These are phyloP conservation scores for Dendrothele bispora DNA, from an alignment of 768 basidiomycete genomes.

Conservation along the genomic window DNA sequence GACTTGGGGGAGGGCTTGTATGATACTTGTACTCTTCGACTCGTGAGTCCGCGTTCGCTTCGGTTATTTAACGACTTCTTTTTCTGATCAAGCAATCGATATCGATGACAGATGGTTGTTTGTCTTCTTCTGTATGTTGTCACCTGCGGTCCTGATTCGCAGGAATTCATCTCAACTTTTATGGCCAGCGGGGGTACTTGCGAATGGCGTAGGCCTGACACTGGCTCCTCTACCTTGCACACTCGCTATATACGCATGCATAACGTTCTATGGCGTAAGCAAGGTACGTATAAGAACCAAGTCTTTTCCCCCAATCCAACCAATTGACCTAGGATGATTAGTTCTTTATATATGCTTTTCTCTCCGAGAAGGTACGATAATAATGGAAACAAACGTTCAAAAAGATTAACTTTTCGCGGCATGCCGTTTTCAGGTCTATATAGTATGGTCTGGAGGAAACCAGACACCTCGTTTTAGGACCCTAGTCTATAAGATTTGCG, in stretches of 20 bases:
- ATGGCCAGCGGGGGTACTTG: conserved; percentile 5
- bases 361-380: conserved; percentile 6
- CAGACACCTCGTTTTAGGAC: conserved; percentile 3
- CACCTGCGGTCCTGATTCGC: not conserved
- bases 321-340: not conserved
- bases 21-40: conserved; percentile 5
- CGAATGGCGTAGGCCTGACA: conserved; percentile 1
- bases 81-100: not conserved
- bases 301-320: not conserved
- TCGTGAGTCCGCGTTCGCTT: conserved; percentile 1
- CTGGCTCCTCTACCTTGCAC: not conserved
- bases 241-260: conserved; percentile 2
- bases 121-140: conserved; percentile 3
- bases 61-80: too few relatives aligned
- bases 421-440: too few relatives aligned
- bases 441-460: conserved; percentile 7
- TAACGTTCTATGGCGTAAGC: conserved; percentile 6
- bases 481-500: conserved; percentile 2
- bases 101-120: conserved; percentile 10
- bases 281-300: not conserved
- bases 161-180: not conserved
- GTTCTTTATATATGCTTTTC: conserved; percentile 7
- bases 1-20: conserved; percentile 7
- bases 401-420: too few relatives aligned
- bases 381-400: too few relatives aligned